These are phyloP conservation scores for Ogataea nonfermentans DNA, from an alignment of 805 yeast species.

Conservation along the genomic window DNA sequence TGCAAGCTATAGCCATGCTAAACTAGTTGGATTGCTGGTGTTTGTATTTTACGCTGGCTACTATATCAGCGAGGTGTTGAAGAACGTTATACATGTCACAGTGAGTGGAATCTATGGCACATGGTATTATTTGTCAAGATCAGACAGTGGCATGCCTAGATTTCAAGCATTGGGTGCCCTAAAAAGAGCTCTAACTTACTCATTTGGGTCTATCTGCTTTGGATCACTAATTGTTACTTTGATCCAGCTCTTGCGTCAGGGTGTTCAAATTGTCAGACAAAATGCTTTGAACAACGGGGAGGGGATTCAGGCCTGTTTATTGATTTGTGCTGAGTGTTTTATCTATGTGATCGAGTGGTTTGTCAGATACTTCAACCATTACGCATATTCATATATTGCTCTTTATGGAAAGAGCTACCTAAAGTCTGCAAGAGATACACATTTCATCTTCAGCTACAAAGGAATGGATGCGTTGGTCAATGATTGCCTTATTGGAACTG, in stretches of 20 bases:
- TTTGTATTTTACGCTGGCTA: conserved; percentile 81
- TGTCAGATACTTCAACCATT: conserved; percentile 79
- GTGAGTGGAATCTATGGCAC: conserved; percentile 88
- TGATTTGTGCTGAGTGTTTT: conserved; percentile 23
- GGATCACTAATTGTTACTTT: conserved; percentile 75
- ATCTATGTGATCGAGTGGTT: conserved; percentile 25
- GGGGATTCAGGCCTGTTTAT: conserved; percentile 16
- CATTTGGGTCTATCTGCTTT: conserved; percentile 86
- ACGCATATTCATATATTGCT: conserved; percentile 85
- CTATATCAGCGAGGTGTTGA: conserved; percentile 77
- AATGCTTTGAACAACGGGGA: conserved; percentile 26
- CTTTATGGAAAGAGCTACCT: conserved; percentile 81
- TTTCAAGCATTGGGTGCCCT: conserved; percentile 81
- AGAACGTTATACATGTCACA: conserved; percentile 76
- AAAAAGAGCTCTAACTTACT: conserved; percentile 71
- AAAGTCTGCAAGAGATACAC: conserved; percentile 74
- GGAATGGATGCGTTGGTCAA: conserved; percentile 85
- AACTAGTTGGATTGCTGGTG: conserved; percentile 51
- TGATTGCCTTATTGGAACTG: conserved; percentile 78
- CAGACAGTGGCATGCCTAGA: conserved; percentile 59
- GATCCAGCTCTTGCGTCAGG: conserved; percentile 62
- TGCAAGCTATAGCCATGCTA: conserved; percentile 21
- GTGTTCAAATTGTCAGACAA: conserved; percentile 49
- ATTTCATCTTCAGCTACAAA: conserved; percentile 68
- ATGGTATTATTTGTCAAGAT: conserved; percentile 74